Evolutionary conservation across 768 basidiomycete genomes (phyloP).

Genomic region (Arthromyces matolae): DNA sequence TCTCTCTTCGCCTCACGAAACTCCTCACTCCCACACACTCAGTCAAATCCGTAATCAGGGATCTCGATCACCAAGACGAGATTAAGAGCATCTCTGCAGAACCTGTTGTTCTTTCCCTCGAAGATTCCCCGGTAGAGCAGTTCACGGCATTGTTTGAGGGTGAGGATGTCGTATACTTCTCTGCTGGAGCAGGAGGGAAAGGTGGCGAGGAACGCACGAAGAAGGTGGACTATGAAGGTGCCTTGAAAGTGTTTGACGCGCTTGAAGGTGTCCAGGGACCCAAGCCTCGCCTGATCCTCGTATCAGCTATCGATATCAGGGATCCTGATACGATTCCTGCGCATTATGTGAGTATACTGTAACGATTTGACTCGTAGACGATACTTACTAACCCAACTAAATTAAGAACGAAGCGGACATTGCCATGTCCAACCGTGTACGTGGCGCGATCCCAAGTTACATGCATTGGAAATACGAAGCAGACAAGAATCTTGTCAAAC

Average conservation of each 20-base stretch:
- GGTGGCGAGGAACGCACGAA: conserved; percentile 53
- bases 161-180: conserved; percentile 43
- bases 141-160: conserved; percentile 45
- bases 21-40: conserved; percentile 40
- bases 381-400: not conserved
- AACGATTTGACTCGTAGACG: too few relatives aligned
- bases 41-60: conserved; percentile 57
- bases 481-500: conserved; percentile 43
- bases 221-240: conserved; percentile 59
- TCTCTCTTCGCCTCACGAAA: conserved; percentile 48
- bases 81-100: conserved; percentile 39
- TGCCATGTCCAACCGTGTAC: conserved; percentile 35
- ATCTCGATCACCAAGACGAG: conserved; percentile 40
- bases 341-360: conserved; percentile 43
- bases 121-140: conserved; percentile 41
- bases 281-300: conserved; percentile 54
- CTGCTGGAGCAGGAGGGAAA: conserved; percentile 54
- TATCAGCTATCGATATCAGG: conserved; percentile 57
- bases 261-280: conserved; percentile 45
- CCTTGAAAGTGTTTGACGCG: conserved; percentile 67
- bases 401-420: conserved; percentile 45
- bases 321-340: conserved; percentile 45
- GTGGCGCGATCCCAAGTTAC: conserved; percentile 42
- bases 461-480: conserved; percentile 50
- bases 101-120: conserved; percentile 55